Evolutionary conservation across 2,329 filamentous ascomycete species (phyloP).

Genomic region (Fusarium pilosicola): DNA sequence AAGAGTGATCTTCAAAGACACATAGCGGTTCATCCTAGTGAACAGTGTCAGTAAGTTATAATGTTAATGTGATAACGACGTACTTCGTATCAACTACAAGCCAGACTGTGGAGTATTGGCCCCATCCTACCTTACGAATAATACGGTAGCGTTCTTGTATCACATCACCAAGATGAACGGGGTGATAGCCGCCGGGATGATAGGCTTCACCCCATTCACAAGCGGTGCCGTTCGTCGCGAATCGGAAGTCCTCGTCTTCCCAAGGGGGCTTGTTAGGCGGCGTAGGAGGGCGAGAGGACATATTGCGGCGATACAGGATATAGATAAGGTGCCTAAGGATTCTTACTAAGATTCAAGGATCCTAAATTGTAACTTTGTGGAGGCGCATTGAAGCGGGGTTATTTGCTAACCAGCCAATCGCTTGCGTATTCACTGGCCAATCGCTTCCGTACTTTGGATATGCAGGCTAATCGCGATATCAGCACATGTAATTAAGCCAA

Average conservation of each 20-base stretch:
- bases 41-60: too few relatives aligned
- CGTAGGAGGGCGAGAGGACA: background rate
- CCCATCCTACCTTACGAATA: background rate
- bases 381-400: background rate
- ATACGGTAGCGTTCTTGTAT: background rate
- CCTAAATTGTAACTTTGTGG: background rate
- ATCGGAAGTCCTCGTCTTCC: background rate
- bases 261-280: background rate
- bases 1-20: background rate
- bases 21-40: background rate
- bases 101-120: background rate
- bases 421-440: background rate
- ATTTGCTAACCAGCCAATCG: background rate
- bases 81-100: background rate
- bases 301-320: background rate
- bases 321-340: background rate
- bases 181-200: background rate
- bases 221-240: background rate
- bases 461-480: background rate
- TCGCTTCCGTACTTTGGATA: background rate
- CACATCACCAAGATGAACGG: background rate
- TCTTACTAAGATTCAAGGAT: background rate
- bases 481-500: background rate
- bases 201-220: background rate
- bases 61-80: accelerated